phyloP scores from a whole-genome alignment of 2,329 filamentous ascomycete genomes.

The Penicillium sp. region DNA sequence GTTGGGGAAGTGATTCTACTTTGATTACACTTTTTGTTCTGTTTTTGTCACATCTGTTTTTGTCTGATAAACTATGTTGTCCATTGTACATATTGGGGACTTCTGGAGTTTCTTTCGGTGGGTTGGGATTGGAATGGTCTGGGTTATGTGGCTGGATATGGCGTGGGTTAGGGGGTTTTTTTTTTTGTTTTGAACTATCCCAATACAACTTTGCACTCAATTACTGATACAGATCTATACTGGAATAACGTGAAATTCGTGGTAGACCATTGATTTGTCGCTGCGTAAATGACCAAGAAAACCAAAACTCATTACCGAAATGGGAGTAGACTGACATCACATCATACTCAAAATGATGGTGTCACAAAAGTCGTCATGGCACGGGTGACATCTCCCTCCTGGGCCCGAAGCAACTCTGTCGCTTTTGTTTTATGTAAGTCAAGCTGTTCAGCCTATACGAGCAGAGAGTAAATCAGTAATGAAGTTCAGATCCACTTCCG shows the following conservation, averaged over 20 bases:
- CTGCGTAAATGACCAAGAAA: too few species aligned
- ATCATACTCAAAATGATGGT: conserved; percentile 25
- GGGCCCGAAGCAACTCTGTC: conserved; percentile 50
- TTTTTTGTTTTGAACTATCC: background rate
- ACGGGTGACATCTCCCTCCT: conserved; percentile 49
- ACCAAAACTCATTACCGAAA: too few species aligned
- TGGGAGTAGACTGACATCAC: too few species aligned
- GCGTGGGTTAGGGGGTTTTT: background rate
- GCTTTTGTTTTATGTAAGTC: conserved; percentile 53
- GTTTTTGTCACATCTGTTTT: background rate
- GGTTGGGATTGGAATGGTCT: background rate
- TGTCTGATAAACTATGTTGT: conserved; percentile 15
- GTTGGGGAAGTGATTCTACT: conserved; percentile 55
- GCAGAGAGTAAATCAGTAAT: background rate
- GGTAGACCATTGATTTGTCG: too few species aligned
- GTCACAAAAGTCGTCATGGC: conserved; percentile 49
- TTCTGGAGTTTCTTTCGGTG: conserved; percentile 12
- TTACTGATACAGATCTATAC: too few species aligned
- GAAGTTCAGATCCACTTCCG: too few species aligned
- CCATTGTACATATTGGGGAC: conserved; percentile 26
- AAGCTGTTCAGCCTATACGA: conserved; percentile 45
- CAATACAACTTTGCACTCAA: background rate
- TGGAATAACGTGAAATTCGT: too few species aligned
- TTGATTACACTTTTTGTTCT: conserved; percentile 8
- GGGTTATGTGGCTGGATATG: background rate